Base-by-base conservation (phyloP, 2,329 filamentous ascomycete species). In the Colletotrichum orbiculare region DNA sequence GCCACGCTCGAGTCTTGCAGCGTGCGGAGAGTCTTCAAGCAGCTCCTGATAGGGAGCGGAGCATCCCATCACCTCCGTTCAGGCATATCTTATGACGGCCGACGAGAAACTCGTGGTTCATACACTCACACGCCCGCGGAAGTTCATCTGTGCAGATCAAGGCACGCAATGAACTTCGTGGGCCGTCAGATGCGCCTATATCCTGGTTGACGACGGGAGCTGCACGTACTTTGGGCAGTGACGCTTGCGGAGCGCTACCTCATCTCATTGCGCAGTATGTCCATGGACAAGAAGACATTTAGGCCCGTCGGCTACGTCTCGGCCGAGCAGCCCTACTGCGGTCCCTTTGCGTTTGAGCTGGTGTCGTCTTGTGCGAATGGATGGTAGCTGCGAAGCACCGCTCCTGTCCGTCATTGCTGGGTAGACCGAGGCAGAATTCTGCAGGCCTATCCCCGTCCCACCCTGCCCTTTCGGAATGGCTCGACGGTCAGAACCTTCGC, bases 11-110 rank as follows among this genome's bases (percentile, higher is more conserved):
- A 61, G 47, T 50, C 43, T 50, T 65, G 62, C 57, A 50, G 48
- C 52, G 52, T 61, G 57, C 61, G 54, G 37, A 41, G 34, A 46
- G n/a, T 49, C 41, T 17, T 50, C 33, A 15, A 43, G 12, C 37
- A 17, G 42, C 13, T 17, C 25, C 25, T 25, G 4, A 38, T 45
- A 35, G n/a, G 52, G 11, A 25, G n/a, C 38, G 47, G 37, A 39
- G 39, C 45, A 39, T 15, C 52, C 9, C 39, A 45, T 47, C 50
- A 37, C 55, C 62, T 56, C 46, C 35, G 52, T 61, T 52, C 42
- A 65, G 62, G 43, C 62, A 52, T 61, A 61, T 65, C 62, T 65
- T 50, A 65, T 57, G 54, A 41, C 46, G 54, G 57, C 57, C 55
- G 50, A 65, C 57, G 46, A 25, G 48, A 11, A 43, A n/a, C 37